Percentiles rank a stretch among this genome's conserved stretches.
Conservation (phyloP, 164 flowering plant genomes). For the Paratinospora sagittata region DNA sequence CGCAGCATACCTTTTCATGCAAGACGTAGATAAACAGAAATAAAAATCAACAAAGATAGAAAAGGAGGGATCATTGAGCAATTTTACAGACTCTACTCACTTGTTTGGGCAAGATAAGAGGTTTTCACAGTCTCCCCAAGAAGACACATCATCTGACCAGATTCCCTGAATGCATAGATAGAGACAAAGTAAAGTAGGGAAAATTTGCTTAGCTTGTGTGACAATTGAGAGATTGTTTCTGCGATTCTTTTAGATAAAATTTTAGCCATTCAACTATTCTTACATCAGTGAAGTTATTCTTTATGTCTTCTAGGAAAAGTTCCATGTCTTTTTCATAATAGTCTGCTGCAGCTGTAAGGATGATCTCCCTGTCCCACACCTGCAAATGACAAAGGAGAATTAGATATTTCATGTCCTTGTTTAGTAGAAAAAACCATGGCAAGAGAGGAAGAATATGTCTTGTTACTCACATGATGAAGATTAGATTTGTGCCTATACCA, state of each 20-base stretch:
- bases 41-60: background rate
- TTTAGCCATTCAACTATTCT: slow-evolving; percentile 12
- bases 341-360: slow-evolving; percentile 60
- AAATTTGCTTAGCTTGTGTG: background rate
- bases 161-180: slow-evolving; percentile 38
- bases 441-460: background rate
- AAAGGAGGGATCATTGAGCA: background rate
- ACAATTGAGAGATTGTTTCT: background rate
- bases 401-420: background rate
- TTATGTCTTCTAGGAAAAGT: slow-evolving; percentile 56
- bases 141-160: slow-evolving; percentile 57
- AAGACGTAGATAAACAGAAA: background rate
- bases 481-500: slow-evolving; percentile 94
- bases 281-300: slow-evolving; percentile 67
- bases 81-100: slow-evolving; percentile 21
- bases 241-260: background rate
- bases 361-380: slow-evolving; percentile 98
- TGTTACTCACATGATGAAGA: slow-evolving; percentile 77
- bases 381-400: slow-evolving; percentile 14
- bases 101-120: slow-evolving; percentile 59
- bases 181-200: background rate
- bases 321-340: slow-evolving; percentile 61
- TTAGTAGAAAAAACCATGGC: background rate
- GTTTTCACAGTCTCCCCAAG: slow-evolving; percentile 68
- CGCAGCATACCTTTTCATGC: slow-evolving; percentile 56